These are phyloP conservation scores for Xylariaceae sp. DNA, from an alignment of 2,329 filamentous ascomycete species.

Conservation along the genomic window DNA sequence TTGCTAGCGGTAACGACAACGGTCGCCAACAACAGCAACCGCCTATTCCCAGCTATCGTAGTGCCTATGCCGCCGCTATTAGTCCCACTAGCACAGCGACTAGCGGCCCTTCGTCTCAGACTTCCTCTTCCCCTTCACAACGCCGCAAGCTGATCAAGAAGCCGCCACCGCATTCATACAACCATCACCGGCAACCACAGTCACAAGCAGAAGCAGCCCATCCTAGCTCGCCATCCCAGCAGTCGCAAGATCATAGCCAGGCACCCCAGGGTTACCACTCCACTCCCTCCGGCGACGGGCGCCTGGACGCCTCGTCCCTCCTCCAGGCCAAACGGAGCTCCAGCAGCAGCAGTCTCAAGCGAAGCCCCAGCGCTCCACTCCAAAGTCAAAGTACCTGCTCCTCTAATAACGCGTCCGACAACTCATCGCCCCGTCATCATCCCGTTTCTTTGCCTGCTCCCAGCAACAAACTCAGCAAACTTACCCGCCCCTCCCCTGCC, in stretches of 20 bases:
- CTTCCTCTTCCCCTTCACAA: conserved; percentile 32
- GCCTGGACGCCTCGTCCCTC: conserved; percentile 48
- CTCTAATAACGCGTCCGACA: conserved; percentile 38
- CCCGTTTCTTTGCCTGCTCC: conserved; percentile 33
- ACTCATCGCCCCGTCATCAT: conserved; percentile 42
- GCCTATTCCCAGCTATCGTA: background rate
- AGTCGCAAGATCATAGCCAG: conserved; percentile 7
- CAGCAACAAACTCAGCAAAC: conserved; percentile 28
- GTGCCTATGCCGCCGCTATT: background rate
- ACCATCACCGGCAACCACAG: conserved; percentile 36
- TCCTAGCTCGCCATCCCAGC: conserved; percentile 7
- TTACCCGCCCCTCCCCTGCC: conserved; percentile 43
- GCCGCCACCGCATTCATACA: conserved; percentile 37
- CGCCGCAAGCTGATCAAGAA: conserved; percentile 61
- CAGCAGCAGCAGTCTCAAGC: conserved; percentile 55
- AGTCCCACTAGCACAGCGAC: no score
- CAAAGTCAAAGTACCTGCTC: conserved; percentile 24
- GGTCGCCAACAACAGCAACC: background rate
- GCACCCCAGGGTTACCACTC: no score
- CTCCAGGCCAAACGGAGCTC: conserved; percentile 60
- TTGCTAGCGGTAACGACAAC: background rate
- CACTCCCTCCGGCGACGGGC: conserved; percentile 44
- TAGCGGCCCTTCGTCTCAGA: background rate
- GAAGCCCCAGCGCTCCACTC: conserved; percentile 55
- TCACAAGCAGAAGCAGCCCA: background rate